Evolutionary conservation across 352 stramenopile genomes (phyloP), one percentile per base, ranked within the genome.

Genomic region (Phytophthora cactorum): DNA sequence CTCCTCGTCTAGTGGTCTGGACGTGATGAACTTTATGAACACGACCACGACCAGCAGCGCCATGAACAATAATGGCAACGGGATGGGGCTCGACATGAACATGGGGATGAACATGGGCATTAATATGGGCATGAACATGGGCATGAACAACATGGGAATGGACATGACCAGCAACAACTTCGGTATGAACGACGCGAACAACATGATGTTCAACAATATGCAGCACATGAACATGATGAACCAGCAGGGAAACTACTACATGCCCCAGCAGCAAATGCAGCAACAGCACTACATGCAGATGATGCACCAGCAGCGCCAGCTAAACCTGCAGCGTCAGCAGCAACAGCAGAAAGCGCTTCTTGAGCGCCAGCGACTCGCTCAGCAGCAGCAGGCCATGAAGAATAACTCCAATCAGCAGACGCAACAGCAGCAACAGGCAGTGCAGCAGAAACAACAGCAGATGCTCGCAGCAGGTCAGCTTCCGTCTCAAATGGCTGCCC

Each of bases 221-320:
- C 82, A 91, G 69, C 75, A 84, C 29, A 75, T 81, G 58, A 86
- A 79, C 66, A 91, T 94, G 84, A 88, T 94, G 77, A 92, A 88
- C 49, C 71, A 72, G 3, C 85, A 92, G 51, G 69, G 72, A 59
- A 81, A 86, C 44, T 91, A 88, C 52, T 87, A 86, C 57, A 84
- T 84, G 50, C 71, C 77, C 14, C 82, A 86, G 66, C 82, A 91
- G 68, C 84, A 92, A 54, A 81, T 91, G 56, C 86, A 94, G 52
- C 85, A 93, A 58, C 88, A 95, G 65, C 82, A 93, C 29, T 93
- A 93, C 70, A 78, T 92, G 68, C 81, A 86, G 9, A 89, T 70
- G 59, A 70, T 74, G 59, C 66, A 73, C 15, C 68, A 82, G 50
- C 76, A 76, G 39, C 73, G 74, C 2, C 73, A 74, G 43, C 12